Percentiles rank a stretch among this genome's conserved stretches.
Evolutionary conservation across 768 basidiomycete species (phyloP).

Genomic region (Floccularia luteovirens): DNA sequence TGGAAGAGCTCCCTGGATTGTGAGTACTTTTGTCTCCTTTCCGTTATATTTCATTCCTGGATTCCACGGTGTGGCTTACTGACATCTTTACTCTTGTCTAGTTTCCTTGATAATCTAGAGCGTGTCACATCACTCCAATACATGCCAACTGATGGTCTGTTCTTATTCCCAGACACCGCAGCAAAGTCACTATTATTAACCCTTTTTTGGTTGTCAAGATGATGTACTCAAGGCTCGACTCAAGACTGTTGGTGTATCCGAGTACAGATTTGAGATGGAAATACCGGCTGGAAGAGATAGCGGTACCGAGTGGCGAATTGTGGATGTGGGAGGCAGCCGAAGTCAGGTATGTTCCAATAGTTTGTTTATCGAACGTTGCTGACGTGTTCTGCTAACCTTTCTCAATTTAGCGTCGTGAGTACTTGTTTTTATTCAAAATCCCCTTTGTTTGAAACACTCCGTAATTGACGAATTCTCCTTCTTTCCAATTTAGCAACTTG

Average conservation of each 20-base stretch:
- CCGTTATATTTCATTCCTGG: too few species aligned
- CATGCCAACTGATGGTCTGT: conserved; percentile 59
- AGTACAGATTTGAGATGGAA: conserved; percentile 77
- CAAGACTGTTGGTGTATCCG: conserved; percentile 73
- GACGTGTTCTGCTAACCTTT: too few species aligned
- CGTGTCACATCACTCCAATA: conserved; percentile 58
- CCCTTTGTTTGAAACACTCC: neutral
- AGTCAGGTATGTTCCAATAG: conserved; percentile 43
- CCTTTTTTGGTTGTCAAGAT: conserved; percentile 28
- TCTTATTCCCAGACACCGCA: neutral
- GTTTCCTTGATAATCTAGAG: conserved; percentile 64
- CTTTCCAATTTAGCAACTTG: conserved; percentile 6
- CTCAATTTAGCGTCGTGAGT: conserved; percentile 7
- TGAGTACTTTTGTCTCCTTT: conserved; percentile 26
- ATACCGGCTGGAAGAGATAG: conserved; percentile 42
- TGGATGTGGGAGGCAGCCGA: conserved; percentile 73
- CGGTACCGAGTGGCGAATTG: conserved; percentile 67
- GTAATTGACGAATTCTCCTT: neutral
- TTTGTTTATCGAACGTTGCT: too few species aligned
- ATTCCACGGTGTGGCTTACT: conserved; percentile 2
- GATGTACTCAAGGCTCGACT: conserved; percentile 72
- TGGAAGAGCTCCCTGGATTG: conserved; percentile 75
- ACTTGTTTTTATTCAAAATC: neutral
- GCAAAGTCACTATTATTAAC: neutral
- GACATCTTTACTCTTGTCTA: conserved; percentile 16